Base-by-base conservation (phyloP, 257 asterid genomes). In the Penstemon davidsonii region DNA sequence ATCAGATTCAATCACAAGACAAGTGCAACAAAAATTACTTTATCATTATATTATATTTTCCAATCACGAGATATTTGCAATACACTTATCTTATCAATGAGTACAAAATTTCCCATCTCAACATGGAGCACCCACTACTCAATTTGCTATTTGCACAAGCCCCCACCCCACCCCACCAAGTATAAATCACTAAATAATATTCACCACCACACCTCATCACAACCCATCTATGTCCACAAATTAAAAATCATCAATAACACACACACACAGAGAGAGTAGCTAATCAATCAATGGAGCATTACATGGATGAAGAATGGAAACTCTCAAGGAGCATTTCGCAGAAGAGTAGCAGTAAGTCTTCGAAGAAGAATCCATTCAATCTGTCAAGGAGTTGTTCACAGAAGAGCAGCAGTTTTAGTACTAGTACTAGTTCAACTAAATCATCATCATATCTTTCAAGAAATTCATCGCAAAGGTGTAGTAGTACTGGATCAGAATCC, bases 281-380 rank as follows among this genome's bases (percentile, higher is more conserved):
- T 25, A n/a, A 44, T 19, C 12, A 41, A 56, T 6, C 18, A 39
- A 90, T 86, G 96, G 94, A 83, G 74, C 82, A 81, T 74, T 83
- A 88, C 78, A 83, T 88, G 92, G 96, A 87, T 75, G 95, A 84
- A 80, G 85, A 81, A 51, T 80, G 86, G 85, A 87, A 83, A 68
- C 33, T 86, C 8, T 73, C 91, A 7, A 82, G 87, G n/a, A 87
- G 91, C 8, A 73, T 54, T 45, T 86, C 92, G 0, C 89, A 81
- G 55, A 82, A 80, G 49, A 33, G 79, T 39, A 75, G 78, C 52
- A 76, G 75, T 60, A 25, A 25, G 33, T 68, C 56, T 1, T 75
- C 84, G 0, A 80, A 79, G 69, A 88, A 84, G 81, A 80, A 76
- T 47, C 75, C 87, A 8, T 80, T 79, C 62, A 70, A 71, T 15